phyloP scores from a whole-genome alignment of 805 yeast species.

The Wickerhamia fluorescens region DNA sequence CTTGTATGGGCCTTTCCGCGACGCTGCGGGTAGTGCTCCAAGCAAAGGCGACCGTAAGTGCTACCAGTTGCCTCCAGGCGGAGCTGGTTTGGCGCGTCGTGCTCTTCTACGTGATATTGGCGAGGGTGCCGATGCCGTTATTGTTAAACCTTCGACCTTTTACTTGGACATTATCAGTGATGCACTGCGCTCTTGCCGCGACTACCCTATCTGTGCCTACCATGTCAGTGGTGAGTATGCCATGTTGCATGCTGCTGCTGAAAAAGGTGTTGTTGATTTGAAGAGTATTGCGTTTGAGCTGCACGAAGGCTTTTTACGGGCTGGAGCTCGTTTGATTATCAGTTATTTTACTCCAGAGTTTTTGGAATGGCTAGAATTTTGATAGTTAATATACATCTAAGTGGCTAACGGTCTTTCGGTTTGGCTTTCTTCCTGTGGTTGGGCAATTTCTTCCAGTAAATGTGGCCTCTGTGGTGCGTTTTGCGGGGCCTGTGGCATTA shows the following conservation, averaged over 20 bases:
- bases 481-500: conserved; percentile 14
- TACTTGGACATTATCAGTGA: conserved; percentile 87
- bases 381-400: conserved; percentile 2
- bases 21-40: conserved; percentile 92
- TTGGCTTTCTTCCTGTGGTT: conserved; percentile 4
- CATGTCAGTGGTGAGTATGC: conserved; percentile 98
- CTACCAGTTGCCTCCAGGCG: conserved; percentile 91
- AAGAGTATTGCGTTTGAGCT: conserved; percentile 78
- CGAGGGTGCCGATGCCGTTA: conserved; percentile 95
- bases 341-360: conserved; percentile 95
- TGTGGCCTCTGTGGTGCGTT: conserved; percentile 2
- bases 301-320: conserved; percentile 86
- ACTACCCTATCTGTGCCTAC: conserved; percentile 88
- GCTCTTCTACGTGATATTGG: conserved; percentile 78
- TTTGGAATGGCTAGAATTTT: conserved; percentile 71
- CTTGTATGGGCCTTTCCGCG: conserved; percentile 95
- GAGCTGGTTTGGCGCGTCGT: conserved; percentile 87
- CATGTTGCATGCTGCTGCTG: conserved; percentile 98
- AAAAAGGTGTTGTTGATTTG: conserved; percentile 84
- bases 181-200: conserved; percentile 73
- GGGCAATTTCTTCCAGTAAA: too few relatives aligned
- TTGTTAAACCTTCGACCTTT: conserved; percentile 94
- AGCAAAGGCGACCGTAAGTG: conserved; percentile 85
- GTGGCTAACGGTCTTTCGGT: conserved; percentile 1
- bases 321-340: conserved; percentile 89